Evolutionary conservation across 2,329 filamentous ascomycete genomes (phyloP).

Genomic region (Colletotrichum caudatum): DNA sequence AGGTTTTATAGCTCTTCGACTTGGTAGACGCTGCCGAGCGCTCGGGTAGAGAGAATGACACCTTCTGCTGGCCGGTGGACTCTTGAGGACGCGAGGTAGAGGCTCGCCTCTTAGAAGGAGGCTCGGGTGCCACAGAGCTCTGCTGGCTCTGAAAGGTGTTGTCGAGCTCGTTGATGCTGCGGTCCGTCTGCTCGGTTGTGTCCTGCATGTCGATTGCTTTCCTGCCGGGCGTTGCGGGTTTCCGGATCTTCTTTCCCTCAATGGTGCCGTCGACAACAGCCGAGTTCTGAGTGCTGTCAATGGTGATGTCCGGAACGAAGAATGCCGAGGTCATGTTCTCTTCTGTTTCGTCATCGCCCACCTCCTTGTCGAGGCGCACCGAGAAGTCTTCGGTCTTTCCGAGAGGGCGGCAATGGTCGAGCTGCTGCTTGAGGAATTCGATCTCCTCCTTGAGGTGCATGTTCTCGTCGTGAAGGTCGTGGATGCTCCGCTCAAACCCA

Average conservation of each 20-base stretch:
- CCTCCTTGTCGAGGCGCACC: constrained; percentile 49
- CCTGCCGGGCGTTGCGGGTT: constrained; percentile 49
- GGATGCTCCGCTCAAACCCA: constrained; percentile 59
- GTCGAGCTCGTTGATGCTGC: constrained; percentile 40
- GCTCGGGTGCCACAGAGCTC: constrained; percentile 40
- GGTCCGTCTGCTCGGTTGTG: constrained; percentile 47
- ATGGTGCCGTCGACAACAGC: constrained; percentile 38
- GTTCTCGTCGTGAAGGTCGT: constrained; percentile 61
- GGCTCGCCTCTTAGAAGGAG: constrained; percentile 44
- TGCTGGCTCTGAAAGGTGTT: constrained; percentile 43
- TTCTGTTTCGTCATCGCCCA: constrained; percentile 47
- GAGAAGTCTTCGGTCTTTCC: constrained; percentile 53
- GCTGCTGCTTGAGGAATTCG: constrained; percentile 58
- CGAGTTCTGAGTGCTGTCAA: constrained; percentile 57
- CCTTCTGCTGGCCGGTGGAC: constrained; percentile 50
- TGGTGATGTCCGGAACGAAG: constrained; percentile 69
- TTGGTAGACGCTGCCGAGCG: constrained; percentile 46
- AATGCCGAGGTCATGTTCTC: constrained; percentile 71
- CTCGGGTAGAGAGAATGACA: constrained; percentile 57
- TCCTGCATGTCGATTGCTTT: constrained; percentile 48
- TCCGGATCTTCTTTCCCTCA: constrained; percentile 33
- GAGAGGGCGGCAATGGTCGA: constrained; percentile 56
- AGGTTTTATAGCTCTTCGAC: constrained; percentile 45
- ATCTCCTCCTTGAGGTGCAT: constrained; percentile 62
- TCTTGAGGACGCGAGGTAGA: constrained; percentile 25